A percentile compares a stretch with the other conserved stretches of the same genome.
Conservation (phyloP, 2,329 filamentous ascomycete species). For the Diaporthe velutina region DNA sequence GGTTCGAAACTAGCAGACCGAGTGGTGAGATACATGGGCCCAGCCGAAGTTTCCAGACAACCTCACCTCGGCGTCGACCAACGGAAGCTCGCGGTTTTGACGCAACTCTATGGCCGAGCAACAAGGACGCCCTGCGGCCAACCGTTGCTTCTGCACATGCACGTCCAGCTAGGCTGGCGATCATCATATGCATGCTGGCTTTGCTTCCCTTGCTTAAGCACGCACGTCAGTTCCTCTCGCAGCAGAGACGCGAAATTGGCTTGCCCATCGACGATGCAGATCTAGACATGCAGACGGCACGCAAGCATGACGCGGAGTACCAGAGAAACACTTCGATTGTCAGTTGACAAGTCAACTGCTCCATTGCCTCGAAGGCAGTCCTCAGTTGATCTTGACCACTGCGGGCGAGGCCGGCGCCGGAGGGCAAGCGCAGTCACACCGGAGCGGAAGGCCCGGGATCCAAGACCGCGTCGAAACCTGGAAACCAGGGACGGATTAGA, state of each 20-base stretch:
- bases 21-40: background rate
- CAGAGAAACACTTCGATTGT: background rate
- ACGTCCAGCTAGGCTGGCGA: background rate
- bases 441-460: constrained; percentile 23
- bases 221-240: background rate
- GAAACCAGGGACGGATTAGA: background rate
- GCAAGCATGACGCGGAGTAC: constrained; percentile 4
- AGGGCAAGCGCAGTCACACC: constrained; percentile 3
- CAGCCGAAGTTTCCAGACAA: constrained; percentile 36
- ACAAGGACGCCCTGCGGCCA: constrained; percentile 18
- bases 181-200: constrained; percentile 1
- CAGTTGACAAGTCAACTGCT: background rate
- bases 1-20: background rate
- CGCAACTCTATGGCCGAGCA: constrained; percentile 12
- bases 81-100: constrained; percentile 28
- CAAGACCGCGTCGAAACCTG: background rate
- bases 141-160: constrained; percentile 13
- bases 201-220: background rate
- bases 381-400: background rate
- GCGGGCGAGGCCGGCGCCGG: constrained; percentile 14
- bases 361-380: background rate
- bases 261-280: background rate
- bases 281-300: constrained; percentile 9
- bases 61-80: constrained; percentile 15
- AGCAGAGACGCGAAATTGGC: background rate